These are phyloP conservation scores for Plenodomus biglobosus DNA, from an alignment of 2,329 filamentous ascomycete genomes.

Conservation along the genomic window DNA sequence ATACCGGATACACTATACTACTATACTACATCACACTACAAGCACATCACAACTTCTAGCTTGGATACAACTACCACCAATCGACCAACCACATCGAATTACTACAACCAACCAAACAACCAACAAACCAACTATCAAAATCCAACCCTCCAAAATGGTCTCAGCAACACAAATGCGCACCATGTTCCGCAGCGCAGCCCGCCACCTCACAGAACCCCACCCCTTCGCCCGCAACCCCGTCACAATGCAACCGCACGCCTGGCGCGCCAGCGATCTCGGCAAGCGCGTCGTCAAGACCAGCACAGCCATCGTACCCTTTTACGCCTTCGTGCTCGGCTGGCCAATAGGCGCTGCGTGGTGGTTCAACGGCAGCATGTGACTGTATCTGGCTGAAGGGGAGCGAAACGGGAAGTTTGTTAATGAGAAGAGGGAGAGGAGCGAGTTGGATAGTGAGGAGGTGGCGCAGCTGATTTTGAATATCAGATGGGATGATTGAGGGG, in stretches of 20 bases:
- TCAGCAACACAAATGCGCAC: conserved; percentile 33
- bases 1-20: neutral
- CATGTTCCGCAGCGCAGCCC: conserved; percentile 37
- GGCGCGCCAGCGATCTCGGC: conserved; percentile 25
- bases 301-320: conserved; percentile 28
- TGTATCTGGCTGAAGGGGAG: conserved; percentile 19
- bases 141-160: conserved; percentile 41
- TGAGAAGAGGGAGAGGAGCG: conserved; percentile 1
- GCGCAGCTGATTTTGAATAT: conserved; percentile 32
- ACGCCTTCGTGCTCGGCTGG: conserved; percentile 36
- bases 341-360: conserved; percentile 30
- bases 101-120: neutral
- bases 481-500: conserved; percentile 31
- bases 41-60: neutral
- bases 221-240: conserved; percentile 39
- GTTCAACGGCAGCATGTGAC: conserved; percentile 38
- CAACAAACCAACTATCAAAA: conserved; percentile 10
- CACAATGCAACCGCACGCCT: conserved; percentile 25
- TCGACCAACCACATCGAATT: neutral
- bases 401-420: conserved; percentile 1
- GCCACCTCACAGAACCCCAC: conserved; percentile 41
- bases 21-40: neutral
- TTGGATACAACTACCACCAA: neutral
- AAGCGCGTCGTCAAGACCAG: conserved; percentile 26
- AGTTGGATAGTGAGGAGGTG: conserved; percentile 25